Evolutionary conservation across 2,329 filamentous ascomycete species (phyloP), one percentile per base, ranked within the genome.

Genomic region (Penicillium oxalicum): DNA sequence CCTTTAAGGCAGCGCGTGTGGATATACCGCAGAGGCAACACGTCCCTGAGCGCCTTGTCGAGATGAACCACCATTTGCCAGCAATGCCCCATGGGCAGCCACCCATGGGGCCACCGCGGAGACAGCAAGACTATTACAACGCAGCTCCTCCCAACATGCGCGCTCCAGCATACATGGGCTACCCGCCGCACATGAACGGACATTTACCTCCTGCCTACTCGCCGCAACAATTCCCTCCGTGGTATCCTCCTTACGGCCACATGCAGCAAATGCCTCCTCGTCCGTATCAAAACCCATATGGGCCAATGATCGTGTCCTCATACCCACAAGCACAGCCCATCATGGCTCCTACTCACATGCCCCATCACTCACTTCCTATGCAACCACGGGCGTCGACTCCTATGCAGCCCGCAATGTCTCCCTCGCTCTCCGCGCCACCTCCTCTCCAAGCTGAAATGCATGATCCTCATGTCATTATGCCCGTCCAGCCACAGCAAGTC

Each of bases 131-230:
- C 43, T 64, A 71, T 29, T 76, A 75, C 57, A 61, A 67, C 18
- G 59, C 67, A 9, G 67, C 63, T 6, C 70, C 69, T 44, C 73
- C 76, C 29, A 78, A 76, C 57, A 77, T 83, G 68, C 72, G 72
- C 49, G 75, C 79, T 49, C 77, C 79, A 53, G 80, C 79, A 42
- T 81, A 86, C 60, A 82, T 81, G 74, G 61, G 68, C 58, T 70
- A 73, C 57, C 76, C 65, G 78, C 81, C 48, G 71, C 83, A 53
- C 76, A 82, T 70, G 77, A 82, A 62, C 71, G 78, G 63, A 70
- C 80, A 63, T 62, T 70, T 60, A 61, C 71, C 61, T 66, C 74
- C 64, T 63, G 56, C 62, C 44, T 75, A 63, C 63, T 69, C 57
- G 61, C 74, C 56, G 57, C 71, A 68, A 63, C 75, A 67, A 57